Base-by-base conservation (phyloP, 371 early-diverging fungal species). In the Mucor velutinosus region DNA sequence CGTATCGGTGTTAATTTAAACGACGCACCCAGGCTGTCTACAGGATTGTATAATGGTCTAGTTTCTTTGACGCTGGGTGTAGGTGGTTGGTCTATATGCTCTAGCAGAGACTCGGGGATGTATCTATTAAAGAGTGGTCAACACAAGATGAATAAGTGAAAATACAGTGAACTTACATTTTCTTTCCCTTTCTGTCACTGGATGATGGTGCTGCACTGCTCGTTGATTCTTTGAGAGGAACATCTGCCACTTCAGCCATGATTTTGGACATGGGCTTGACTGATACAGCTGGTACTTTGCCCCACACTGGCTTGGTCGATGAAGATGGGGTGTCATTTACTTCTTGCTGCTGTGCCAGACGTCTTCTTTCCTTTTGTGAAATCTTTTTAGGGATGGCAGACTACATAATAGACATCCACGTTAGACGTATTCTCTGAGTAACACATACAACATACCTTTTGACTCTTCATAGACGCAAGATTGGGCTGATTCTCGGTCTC, bases 351-450 rank as follows among this genome's bases (percentile, higher is more conserved):
- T 76, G 73, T 30, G 67, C 67, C 11, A 81, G 25, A 29, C 75
- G 79, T 12, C 76, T 69, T 56, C 82, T 61, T 49, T 84, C 84
- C 33, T 78, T 81, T 62, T 84, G 84, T 8, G 84, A 84, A 0
- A 75, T 58, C 61, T 84, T 84, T 62, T 83, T 83, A 10, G 64
- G 63, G 11, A 60, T 33, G 58, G 62, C 32, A 15, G 68, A 37
- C 67, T 58, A n/a, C n/a, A 69, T 51, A 10, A 58, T 33, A 8
- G 1, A 19, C 0, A 45, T 19, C 1, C 19, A 19, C 19, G 35
- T 21, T 53, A 35, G 29, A 53, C 7, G 35, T 8, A 11, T 37
- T 14, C 37, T 33, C 37, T 37, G 7, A 7, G 11, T 37, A 37
- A 2, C 1, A 37, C 37, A 37, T 12, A 47, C 47, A 19, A 19